These are phyloP conservation scores for Mycena haematopus DNA, from an alignment of 768 basidiomycete species.

Conservation along the genomic window DNA sequence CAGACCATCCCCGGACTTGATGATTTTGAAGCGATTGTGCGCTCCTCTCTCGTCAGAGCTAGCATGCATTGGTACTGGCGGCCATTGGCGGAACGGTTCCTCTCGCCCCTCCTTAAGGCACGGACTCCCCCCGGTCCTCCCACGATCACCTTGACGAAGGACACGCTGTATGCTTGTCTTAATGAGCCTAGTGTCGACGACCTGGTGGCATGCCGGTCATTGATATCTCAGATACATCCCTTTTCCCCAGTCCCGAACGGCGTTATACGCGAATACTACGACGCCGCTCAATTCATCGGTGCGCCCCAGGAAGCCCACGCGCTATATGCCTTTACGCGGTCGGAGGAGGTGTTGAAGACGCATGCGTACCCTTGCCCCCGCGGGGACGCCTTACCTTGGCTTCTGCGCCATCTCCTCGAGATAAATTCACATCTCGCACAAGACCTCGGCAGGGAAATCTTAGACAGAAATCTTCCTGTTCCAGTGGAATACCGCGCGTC, in stretches of 20 bases:
- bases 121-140: constrained; percentile 28
- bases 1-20: constrained; percentile 42
- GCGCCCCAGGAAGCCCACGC: constrained; percentile 44
- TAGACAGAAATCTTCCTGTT: constrained; percentile 47
- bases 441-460: constrained; percentile 55
- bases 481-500: constrained; percentile 51
- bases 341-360: constrained; percentile 35
- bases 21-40: constrained; percentile 55
- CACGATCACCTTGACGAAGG: constrained; percentile 46
- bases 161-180: constrained; percentile 51
- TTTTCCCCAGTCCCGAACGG: constrained; percentile 48
- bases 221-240: constrained; percentile 49
- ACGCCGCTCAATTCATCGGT: constrained; percentile 39
- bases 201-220: constrained; percentile 45
- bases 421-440: constrained; percentile 54
- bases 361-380: constrained; percentile 58
- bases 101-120: constrained; percentile 39
- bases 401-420: constrained; percentile 56
- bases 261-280: constrained; percentile 56
- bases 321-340: constrained; percentile 56
- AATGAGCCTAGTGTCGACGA: constrained; percentile 42
- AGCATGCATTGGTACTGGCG: constrained; percentile 64
- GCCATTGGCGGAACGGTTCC: constrained; percentile 46
- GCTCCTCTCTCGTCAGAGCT: constrained; percentile 55
- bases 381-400: constrained; percentile 52